phyloP scores from a whole-genome alignment of 352 stramenopile genomes.

The Phytopythium aichiense region DNA sequence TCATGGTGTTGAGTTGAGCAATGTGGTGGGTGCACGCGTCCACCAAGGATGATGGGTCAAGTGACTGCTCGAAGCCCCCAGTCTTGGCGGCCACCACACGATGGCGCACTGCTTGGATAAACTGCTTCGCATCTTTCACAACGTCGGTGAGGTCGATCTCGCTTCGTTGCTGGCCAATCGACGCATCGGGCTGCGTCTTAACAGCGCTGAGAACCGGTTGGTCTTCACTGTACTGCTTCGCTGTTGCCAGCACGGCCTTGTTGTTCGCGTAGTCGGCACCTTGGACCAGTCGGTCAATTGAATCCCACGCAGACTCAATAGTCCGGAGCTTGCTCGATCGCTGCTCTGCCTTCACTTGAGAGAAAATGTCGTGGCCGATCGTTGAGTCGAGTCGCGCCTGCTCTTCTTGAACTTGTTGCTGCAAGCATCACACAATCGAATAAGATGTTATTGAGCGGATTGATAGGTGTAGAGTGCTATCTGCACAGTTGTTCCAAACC shows the following conservation, averaged over 20 bases:
- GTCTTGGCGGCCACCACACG: constrained; percentile 17
- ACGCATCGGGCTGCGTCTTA: constrained; percentile 15
- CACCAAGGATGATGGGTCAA: constrained; percentile 11
- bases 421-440: neutral
- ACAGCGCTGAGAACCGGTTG: constrained; percentile 29
- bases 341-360: constrained; percentile 19
- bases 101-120: constrained; percentile 25
- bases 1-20: constrained; percentile 22
- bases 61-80: constrained; percentile 7
- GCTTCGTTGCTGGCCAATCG: constrained; percentile 10
- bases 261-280: constrained; percentile 17
- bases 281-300: constrained; percentile 18
- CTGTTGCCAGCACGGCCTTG: constrained; percentile 24
- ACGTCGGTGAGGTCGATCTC: constrained; percentile 26
- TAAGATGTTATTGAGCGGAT: neutral
- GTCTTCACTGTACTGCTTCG: constrained; percentile 27
- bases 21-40: constrained; percentile 21
- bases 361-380: constrained; percentile 27
- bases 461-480: neutral
- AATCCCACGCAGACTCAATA: constrained; percentile 22
- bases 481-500: constrained; percentile 12
- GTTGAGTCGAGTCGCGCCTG: constrained; percentile 28
- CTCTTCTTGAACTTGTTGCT: constrained; percentile 44
- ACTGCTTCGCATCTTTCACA: constrained; percentile 25
- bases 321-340: constrained; percentile 21